A percentile compares a stretch with the other conserved stretches of the same genome.
Evolutionary conservation across 2,329 filamentous ascomycete species (phyloP).

Genomic region (Proliferodiscus dingleyae): DNA sequence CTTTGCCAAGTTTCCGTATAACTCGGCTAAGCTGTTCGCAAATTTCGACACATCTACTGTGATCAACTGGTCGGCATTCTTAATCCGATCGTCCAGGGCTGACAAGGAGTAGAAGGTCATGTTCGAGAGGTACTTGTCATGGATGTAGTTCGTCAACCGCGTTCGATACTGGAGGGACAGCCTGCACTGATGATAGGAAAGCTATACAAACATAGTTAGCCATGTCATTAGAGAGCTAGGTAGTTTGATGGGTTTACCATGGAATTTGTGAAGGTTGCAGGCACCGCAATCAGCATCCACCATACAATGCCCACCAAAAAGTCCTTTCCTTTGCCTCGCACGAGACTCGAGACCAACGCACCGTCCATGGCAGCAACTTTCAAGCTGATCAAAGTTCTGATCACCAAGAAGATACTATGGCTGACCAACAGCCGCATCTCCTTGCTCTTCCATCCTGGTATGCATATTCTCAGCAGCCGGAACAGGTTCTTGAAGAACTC

Average conservation of each 20-base stretch:
- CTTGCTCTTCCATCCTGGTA: conserved; percentile 85
- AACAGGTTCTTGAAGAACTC: conserved; percentile 69
- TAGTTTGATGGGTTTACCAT: too few relatives aligned
- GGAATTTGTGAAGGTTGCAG: conserved; percentile 96
- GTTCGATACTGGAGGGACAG: conserved; percentile 90
- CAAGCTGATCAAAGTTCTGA: conserved; percentile 86
- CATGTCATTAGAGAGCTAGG: too few relatives aligned
- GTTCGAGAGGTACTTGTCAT: conserved; percentile 93
- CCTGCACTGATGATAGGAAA: conserved; percentile 95
- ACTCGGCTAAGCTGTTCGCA: conserved; percentile 86
- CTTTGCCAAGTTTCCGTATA: conserved; percentile 96
- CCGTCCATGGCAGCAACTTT: conserved; percentile 97
- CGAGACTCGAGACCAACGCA: conserved; percentile 82
- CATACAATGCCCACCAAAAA: conserved; percentile 85
- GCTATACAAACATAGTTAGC: too few relatives aligned
- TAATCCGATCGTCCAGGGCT: conserved; percentile 92
- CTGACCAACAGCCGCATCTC: conserved; percentile 81
- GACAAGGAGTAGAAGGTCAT: conserved; percentile 98
- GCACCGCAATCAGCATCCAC: conserved; percentile 98
- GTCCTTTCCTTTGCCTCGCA: conserved; percentile 84
- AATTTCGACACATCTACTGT: conserved; percentile 96
- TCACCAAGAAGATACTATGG: conserved; percentile 87
- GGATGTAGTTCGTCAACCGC: conserved; percentile 87
- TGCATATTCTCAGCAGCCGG: conserved; percentile 75
- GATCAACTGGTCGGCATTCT: conserved; percentile 96